These are phyloP conservation scores for Cercospora sojina DNA, from an alignment of 2,329 filamentous ascomycete species.

Conservation along the genomic window DNA sequence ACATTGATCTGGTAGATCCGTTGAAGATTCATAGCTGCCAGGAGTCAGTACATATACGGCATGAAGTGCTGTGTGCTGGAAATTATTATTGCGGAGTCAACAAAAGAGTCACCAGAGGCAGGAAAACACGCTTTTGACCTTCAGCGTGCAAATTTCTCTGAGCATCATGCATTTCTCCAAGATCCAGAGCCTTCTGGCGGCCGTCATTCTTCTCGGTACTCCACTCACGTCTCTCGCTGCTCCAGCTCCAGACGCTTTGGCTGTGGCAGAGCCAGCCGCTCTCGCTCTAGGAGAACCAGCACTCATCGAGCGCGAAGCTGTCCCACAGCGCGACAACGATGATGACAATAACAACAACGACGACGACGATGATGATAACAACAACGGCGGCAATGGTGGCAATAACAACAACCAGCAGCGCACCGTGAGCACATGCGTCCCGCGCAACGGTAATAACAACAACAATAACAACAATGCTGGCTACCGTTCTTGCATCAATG, in stretches of 20 bases:
- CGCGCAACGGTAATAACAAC: neutral
- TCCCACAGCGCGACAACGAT: neutral
- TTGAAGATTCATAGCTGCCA: neutral
- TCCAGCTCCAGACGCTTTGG: neutral
- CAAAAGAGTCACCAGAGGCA: neutral
- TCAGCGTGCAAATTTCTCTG: neutral
- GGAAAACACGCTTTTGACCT: no score
- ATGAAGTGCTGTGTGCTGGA: neutral
- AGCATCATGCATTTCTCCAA: neutral
- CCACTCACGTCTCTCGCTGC: neutral
- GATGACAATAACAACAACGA: neutral
- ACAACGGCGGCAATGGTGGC: neutral
- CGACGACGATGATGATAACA: neutral
- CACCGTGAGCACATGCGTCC: neutral
- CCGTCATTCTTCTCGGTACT: neutral
- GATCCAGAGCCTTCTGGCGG: neutral
- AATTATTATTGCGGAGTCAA: neutral
- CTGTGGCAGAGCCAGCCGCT: neutral
- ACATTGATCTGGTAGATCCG: neutral
- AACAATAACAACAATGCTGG: neutral
- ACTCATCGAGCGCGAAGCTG: neutral
- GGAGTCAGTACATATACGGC: neutral
- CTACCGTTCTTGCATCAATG: neutral
- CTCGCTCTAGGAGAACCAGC: neutral
- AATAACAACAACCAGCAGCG: neutral